Evolutionary conservation across 2,329 filamentous ascomycete genomes (phyloP).

Genomic region (Colletotrichum salicis): DNA sequence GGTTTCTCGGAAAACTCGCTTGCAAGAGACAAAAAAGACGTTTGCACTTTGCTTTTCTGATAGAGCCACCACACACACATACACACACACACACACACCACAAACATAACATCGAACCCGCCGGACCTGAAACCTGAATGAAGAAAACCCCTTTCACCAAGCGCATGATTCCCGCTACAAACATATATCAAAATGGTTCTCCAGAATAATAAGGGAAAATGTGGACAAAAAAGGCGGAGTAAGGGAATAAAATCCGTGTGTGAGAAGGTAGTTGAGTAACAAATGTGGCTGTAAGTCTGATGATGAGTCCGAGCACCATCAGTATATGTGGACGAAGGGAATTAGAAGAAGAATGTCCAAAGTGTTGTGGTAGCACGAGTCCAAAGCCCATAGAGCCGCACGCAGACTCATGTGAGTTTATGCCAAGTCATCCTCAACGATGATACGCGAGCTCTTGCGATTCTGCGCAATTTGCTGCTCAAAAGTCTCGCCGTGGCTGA

Average conservation of each 20-base stretch:
- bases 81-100: too few species aligned
- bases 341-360: neutral
- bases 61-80: neutral
- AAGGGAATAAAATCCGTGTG: neutral
- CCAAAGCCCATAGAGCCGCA: neutral
- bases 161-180: slow-evolving; percentile 2
- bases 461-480: slow-evolving; percentile 49
- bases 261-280: neutral
- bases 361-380: neutral
- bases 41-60: neutral
- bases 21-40: neutral
- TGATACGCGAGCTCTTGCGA: slow-evolving; percentile 64
- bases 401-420: neutral
- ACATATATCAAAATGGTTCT: slow-evolving; percentile 28
- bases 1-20: neutral
- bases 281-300: neutral
- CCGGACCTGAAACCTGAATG: neutral
- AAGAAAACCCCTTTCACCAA: neutral
- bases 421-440: slow-evolving; percentile 58
- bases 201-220: slow-evolving; percentile 13
- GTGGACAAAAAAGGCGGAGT: neutral
- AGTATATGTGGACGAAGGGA: slow-evolving; percentile 13
- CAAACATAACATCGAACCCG: neutral
- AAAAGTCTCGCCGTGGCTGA: slow-evolving; percentile 49
- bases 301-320: neutral